Percentiles rank a stretch among this genome's conserved stretches.
Conservation (phyloP, 305 asterid genomes). For the Coffea humblotiana region DNA sequence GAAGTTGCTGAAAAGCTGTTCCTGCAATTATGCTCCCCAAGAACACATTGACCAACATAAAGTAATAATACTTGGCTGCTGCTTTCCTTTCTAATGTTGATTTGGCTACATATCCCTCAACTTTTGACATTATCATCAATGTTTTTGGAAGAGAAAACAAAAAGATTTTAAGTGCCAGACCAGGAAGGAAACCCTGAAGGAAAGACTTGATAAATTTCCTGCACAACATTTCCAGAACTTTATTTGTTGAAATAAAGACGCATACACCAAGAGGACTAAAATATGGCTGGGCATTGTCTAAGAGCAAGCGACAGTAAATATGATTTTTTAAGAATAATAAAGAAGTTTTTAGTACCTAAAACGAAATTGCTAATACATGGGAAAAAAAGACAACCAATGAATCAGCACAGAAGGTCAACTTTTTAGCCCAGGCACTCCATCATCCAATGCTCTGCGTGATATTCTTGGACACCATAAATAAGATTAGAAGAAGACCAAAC, state of each 20-base stretch:
- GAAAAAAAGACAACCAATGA: not conserved
- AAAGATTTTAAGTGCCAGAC: conserved; percentile 82
- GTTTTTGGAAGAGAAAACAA: conserved; percentile 61
- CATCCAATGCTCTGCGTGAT: not conserved
- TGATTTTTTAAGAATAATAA: not conserved
- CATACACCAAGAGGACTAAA: not conserved
- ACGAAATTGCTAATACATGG: not conserved
- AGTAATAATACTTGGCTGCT: conserved; percentile 92
- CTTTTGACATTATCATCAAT: conserved; percentile 84
- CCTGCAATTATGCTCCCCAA: conserved; percentile 93
- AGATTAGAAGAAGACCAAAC: not conserved
- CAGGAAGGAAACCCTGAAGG: conserved; percentile 97
- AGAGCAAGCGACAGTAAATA: not conserved
- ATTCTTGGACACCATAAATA: not conserved
- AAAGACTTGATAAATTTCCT: conserved; percentile 82
- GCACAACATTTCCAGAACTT: conserved; percentile 32
- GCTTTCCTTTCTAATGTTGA: conserved; percentile 85
- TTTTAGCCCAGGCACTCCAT: not conserved
- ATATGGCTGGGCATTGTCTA: not conserved
- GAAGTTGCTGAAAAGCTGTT: conserved; percentile 96
- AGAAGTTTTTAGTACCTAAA: not conserved
- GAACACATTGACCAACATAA: conserved; percentile 93
- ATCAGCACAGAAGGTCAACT: not conserved
- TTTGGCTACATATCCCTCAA: conserved; percentile 89
- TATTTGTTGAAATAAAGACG: not conserved